Evolutionary conservation across 73 alveolate species (phyloP), one percentile per base, ranked within the genome.

Genomic region (Paramecium caudatum): DNA sequence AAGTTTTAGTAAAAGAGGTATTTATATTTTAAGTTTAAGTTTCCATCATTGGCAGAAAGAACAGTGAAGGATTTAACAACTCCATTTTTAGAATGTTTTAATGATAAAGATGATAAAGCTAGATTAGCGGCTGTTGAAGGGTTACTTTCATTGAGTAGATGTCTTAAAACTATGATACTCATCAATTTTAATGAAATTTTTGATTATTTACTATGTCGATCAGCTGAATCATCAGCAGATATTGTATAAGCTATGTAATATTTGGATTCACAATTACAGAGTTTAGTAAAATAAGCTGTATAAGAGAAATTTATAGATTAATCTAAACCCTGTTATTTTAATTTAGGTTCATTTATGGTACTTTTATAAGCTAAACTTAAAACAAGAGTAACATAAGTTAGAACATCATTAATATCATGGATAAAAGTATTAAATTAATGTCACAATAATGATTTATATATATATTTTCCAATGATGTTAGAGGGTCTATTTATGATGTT

Each of bases 401-500:
- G 88, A 74, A 16, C 49, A 74, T 74, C 32, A 4, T 25, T 74
- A 23, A 45, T 37, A 41, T 30, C 33, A 74, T 74, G 88, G 88
- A 74, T 74, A 8, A 74, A 45, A 74, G 15, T 43, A 1, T 19
- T 74, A 74, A 74, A 74, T 21, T 15, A 36, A 37, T 41, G 68
- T 43, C 68, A 74, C 32, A 45, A 45, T 19, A 74, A 74, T 74
- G 88, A 74, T 41, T 43, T 74, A 6, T 74, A 74, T 17, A 8
- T 27, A 34, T 74, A 74, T 19, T 45, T 74, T 41, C 88, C 88
- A 0, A 36, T 41, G 39, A 30, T 74, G 1, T 21, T 74, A 25
- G 88, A 74, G 43, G 88, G 88, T 13, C 17, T 74, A 37, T 74
- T 74, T 25, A 74, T 74, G 88, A 74, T 74, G 88, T 41, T 74